Evolutionary conservation across 2,329 filamentous ascomycete species (phyloP).

Genomic region (Hymenoscyphus repandus): DNA sequence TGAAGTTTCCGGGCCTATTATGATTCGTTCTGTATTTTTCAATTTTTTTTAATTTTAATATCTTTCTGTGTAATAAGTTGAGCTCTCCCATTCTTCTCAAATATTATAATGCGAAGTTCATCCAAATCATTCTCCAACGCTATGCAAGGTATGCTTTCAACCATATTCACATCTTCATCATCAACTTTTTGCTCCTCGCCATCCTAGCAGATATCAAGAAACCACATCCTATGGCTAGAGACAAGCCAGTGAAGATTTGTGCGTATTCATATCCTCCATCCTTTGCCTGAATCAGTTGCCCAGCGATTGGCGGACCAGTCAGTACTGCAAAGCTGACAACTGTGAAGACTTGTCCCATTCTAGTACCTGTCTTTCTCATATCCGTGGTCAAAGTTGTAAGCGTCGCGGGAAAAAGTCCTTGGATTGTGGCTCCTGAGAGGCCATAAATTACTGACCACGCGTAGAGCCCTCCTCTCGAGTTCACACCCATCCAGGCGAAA

Average conservation of each 20-base stretch:
- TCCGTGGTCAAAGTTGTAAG: slow-evolving; percentile 10
- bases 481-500: slow-evolving; percentile 21
- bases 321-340: slow-evolving; percentile 9
- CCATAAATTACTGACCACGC: slow-evolving; percentile 28
- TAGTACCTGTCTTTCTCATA: slow-evolving; percentile 9
- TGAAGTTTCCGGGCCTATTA: too few species aligned
- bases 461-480: slow-evolving; percentile 26
- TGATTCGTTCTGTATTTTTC: too few species aligned
- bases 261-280: slow-evolving; percentile 44
- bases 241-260: slow-evolving; percentile 45
- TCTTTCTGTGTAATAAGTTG: too few species aligned
- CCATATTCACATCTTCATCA: slow-evolving; percentile 19
- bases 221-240: slow-evolving; percentile 39
- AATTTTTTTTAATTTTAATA: too few species aligned
- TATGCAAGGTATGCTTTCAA: not conserved
- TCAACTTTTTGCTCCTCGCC: slow-evolving; percentile 32
- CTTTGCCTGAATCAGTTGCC: slow-evolving; percentile 42
- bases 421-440: slow-evolving; percentile 20
- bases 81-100: too few species aligned
- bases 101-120: too few species aligned
- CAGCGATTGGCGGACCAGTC: slow-evolving; percentile 25
- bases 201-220: slow-evolving; percentile 38
- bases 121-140: too few species aligned
- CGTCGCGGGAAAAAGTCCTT: slow-evolving; percentile 10
- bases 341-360: slow-evolving; percentile 13